These are phyloP conservation scores for Jaminaea rosea DNA, from an alignment of 1,284 basidiomycete species.

Conservation along the genomic window DNA sequence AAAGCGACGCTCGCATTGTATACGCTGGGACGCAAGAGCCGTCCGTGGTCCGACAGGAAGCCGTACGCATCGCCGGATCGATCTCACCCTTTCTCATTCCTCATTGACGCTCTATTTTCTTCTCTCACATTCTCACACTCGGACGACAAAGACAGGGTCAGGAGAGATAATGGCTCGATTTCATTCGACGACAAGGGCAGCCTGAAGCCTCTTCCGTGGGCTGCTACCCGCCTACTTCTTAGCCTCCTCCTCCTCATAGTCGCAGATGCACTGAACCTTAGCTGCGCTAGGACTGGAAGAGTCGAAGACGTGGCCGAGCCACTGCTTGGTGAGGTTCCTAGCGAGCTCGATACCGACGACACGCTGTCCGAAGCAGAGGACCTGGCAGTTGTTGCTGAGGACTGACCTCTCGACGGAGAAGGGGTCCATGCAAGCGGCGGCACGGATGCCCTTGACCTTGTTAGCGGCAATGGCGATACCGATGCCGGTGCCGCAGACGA, in stretches of 20 bases:
- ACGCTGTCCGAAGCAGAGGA: conserved; percentile 51
- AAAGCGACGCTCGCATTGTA: too few species aligned
- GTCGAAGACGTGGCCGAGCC: conserved; percentile 51
- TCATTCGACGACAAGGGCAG: too few species aligned
- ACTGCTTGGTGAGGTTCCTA: conserved; percentile 48
- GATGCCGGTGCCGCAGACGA: conserved; percentile 51
- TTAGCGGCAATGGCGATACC: conserved; percentile 50
- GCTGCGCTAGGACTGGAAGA: conserved; percentile 44
- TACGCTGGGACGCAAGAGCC: too few species aligned
- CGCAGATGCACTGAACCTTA: conserved; percentile 49
- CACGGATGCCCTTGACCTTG: conserved; percentile 49
- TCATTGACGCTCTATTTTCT: too few species aligned
- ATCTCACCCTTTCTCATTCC: too few species aligned
- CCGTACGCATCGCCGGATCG: too few species aligned
- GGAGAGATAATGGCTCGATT: too few species aligned
- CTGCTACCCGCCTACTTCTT: too few species aligned
- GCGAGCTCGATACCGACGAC: conserved; percentile 51
- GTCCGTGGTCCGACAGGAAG: too few species aligned
- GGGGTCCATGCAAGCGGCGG: conserved; percentile 49
- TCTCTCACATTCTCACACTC: too few species aligned
- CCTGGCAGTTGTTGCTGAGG: conserved; percentile 50
- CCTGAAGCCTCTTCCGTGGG: too few species aligned
- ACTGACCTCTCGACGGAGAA: conserved; percentile 51
- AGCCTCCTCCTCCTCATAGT: conserved; percentile 14
- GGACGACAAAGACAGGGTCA: too few species aligned